Percentiles rank a stretch among this genome's conserved stretches.
Conservation (phyloP, 2,329 filamentous ascomycete genomes). For the Epichloe gansuensis region DNA sequence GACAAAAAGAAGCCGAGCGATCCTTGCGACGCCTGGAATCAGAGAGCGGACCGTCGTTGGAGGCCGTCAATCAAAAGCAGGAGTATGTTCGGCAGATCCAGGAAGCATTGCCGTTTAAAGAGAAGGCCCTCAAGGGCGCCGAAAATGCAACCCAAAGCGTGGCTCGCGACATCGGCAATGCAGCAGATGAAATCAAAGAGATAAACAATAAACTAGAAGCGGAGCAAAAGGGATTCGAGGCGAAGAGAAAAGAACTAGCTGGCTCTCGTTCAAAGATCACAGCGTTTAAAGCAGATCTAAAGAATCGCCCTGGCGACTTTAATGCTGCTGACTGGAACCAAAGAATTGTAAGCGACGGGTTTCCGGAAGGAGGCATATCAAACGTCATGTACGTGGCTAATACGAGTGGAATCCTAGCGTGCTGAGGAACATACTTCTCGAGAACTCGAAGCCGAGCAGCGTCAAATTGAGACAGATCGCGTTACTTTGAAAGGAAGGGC, state of each 20-base stretch:
- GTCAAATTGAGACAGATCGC: slow-evolving; percentile 26
- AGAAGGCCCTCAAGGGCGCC: slow-evolving; percentile 37
- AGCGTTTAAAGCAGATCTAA: slow-evolving; percentile 48
- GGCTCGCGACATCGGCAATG: slow-evolving; percentile 23
- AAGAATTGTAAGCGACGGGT: slow-evolving; percentile 46
- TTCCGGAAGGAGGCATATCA: neutral
- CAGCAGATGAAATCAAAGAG: slow-evolving; percentile 29
- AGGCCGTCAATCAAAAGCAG: slow-evolving; percentile 58
- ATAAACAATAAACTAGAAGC: slow-evolving; percentile 34
- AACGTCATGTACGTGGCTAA: slow-evolving; percentile 10
- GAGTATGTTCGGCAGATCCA: slow-evolving; percentile 50
- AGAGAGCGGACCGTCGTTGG: slow-evolving; percentile 51
- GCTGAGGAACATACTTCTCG: slow-evolving; percentile 45
- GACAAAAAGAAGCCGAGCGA: slow-evolving; percentile 38
- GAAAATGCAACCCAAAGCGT: slow-evolving; percentile 39
- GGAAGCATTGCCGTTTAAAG: slow-evolving; percentile 41
- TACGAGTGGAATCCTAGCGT: slow-evolving; percentile 30
- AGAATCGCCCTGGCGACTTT: slow-evolving; percentile 53
- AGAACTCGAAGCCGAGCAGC: slow-evolving; percentile 34
- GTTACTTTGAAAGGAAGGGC: slow-evolving; percentile 31
- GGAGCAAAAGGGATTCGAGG: slow-evolving; percentile 35
- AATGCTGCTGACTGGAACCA: slow-evolving; percentile 60
- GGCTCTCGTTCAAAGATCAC: slow-evolving; percentile 46
- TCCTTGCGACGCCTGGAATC: slow-evolving; percentile 49
- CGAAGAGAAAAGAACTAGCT: slow-evolving; percentile 39